phyloP scores from a whole-genome alignment of 2,329 filamentous ascomycete species.

The Epichloe elymi region DNA sequence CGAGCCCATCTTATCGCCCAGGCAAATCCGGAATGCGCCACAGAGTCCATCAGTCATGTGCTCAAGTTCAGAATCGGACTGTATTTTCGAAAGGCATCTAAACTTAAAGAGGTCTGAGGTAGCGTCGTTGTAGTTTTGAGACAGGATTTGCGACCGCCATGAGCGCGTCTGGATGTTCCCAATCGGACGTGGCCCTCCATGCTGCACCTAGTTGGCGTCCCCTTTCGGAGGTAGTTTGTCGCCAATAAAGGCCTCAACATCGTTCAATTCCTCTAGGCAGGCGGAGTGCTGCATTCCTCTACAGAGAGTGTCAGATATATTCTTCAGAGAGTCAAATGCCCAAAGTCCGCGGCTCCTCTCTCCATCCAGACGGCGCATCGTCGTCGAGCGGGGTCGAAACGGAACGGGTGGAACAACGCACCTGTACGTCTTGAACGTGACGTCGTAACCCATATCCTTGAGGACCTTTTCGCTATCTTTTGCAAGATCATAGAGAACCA shows the following conservation, averaged over 20 bases:
- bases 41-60: background rate
- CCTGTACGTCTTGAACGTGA: slow-evolving; percentile 65
- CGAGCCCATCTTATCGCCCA: background rate
- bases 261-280: slow-evolving; percentile 64
- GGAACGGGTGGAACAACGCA: slow-evolving; percentile 19
- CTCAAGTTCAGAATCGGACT: background rate
- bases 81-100: background rate
- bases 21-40: background rate
- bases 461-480: slow-evolving; percentile 52
- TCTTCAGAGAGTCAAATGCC: background rate
- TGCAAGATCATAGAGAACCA: slow-evolving; percentile 60
- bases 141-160: too few relatives aligned
- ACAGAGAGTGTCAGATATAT: background rate
- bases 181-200: background rate
- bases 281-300: slow-evolving; percentile 66
- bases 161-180: background rate
- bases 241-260: slow-evolving; percentile 52
- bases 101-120: background rate
- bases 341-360: background rate
- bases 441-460: slow-evolving; percentile 55
- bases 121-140: background rate
- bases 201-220: background rate
- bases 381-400: background rate
- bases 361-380: background rate
- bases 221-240: slow-evolving; percentile 28